Conservation (phyloP, 257 asterid species). For the Handroanthus guayacan region DNA sequence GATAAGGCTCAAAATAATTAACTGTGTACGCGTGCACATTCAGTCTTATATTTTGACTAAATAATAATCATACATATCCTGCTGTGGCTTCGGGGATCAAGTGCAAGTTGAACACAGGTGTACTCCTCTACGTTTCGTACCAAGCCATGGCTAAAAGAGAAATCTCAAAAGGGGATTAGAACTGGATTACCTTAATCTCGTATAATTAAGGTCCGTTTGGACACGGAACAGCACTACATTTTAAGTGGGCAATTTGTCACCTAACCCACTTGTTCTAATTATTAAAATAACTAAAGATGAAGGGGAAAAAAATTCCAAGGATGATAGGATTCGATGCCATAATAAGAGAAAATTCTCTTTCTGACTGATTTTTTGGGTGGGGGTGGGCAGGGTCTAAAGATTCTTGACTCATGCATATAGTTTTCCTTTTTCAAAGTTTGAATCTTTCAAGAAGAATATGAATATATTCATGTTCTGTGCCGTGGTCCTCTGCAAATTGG, state of each 20-base stretch:
- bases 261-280: constrained; percentile 35
- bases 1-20: neutral
- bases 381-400: constrained; percentile 43
- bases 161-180: constrained; percentile 15
- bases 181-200: constrained; percentile 38
- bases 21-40: constrained; percentile 30
- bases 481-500: constrained; percentile 44
- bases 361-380: constrained; percentile 21
- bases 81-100: neutral
- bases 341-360: constrained; percentile 20
- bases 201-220: neutral
- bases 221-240: neutral
- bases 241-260: constrained; percentile 31
- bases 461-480: constrained; percentile 44
- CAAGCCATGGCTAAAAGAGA: neutral
- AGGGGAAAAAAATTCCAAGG: neutral
- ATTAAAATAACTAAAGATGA: neutral
- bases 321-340: constrained; percentile 42
- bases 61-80: neutral
- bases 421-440: constrained; percentile 35
- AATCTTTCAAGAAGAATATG: constrained; percentile 47
- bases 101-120: neutral
- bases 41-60: constrained; percentile 2
- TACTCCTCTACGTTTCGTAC: neutral
- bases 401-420: constrained; percentile 29